Base-by-base conservation (phyloP, 345 rosid genomes). In the Populus nigra region DNA sequence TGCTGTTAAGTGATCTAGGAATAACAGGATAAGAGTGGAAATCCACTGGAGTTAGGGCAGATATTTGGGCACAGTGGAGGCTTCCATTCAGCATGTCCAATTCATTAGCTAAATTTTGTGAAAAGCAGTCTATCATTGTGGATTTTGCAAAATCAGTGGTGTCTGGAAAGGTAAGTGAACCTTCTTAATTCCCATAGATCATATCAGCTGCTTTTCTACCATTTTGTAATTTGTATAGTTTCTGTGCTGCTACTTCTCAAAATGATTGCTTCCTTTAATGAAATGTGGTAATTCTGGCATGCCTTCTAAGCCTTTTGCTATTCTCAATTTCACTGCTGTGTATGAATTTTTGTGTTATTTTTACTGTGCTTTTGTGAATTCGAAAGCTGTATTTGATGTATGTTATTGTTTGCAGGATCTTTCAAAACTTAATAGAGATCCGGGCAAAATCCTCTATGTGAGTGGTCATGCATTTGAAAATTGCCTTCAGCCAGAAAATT, bases 401-500 rank as follows among this genome's bases (percentile, higher is more conserved):
- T 25, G 38, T 53, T 77, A 77, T 67, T 66, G 23, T 76, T 83
- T 84, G 76, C 90, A 96, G 99, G 99, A 94, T 82, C 90, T 96
- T 70, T 91, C 99, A n/a, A 94, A 94, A 88, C 97, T 96, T 45
- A 96, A 96, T 78, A 87, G 99, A 84, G 89, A 96, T 80, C 98
- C 97, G 0, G 86, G 77, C 38, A 96, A 83, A 85, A 86, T 96
- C 75, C 65, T 96, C 57, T 96, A 94, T 77, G 83, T 96, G 67
- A 92, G 99, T 84, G 93, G 87, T 47, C 89, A 91, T 86, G 97
- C 95, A 55, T 87, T 86, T 76, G 98, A 96, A 53, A 72, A 90
- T 29, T 80, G 88, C 82, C 97, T 96, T 83, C 99, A 94, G 89
- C 97, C 91, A 41, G 99, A 96, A 85, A 94, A 96, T 72, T 84